Base-by-base conservation (phyloP, 306 rosid genomes). In the Canavalia gladiata region DNA sequence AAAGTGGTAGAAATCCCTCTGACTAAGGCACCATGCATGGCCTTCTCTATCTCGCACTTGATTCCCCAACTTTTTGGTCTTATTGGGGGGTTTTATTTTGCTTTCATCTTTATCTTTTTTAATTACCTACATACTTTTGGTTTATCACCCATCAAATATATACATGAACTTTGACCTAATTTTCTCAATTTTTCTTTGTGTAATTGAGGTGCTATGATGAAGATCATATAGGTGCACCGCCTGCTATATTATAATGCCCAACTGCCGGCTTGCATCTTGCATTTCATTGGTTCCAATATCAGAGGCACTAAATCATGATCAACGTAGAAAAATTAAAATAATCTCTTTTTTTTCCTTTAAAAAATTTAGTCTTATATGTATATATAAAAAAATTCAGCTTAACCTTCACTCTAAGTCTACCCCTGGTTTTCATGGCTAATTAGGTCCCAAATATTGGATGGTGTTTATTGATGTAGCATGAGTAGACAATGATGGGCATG, bases 1-100 rank as follows among this genome's bases (percentile, higher is more conserved):
- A 71, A 69, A 60, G 77, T 64, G 75, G 55, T 10, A 56, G 12
- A 29, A 51, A 71, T 74, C 75, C 49, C 81, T 73, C 63, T 76
- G 85, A 56, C 85, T 3, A 66, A 25, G 45, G 68, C 87, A 85
- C 88, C 73, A 46, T 85, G 85, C 85, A 81, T 85, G 83, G 46
- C 79, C 73, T 18, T 18, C 25, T 45, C 57, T 80, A 62, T 49
- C 46, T 8, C 1, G 42, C 60, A 64, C 47, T 79, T 25, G 82
- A 78, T 82, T 82, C 84, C 76, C 37, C 12, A 8, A 1, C 65
- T 57, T 76, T 70, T 46, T 39, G 29, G 77, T 56, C 60, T 56
- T 62, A 33, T 72, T 45, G 60, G 3, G 60, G 3, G 4, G 12
- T 82, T 8, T 68, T 51, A 7, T 31, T 82, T 62, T 65, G 11